These are phyloP conservation scores for Corylus americana DNA, from an alignment of 306 rosid genomes.

Conservation along the genomic window DNA sequence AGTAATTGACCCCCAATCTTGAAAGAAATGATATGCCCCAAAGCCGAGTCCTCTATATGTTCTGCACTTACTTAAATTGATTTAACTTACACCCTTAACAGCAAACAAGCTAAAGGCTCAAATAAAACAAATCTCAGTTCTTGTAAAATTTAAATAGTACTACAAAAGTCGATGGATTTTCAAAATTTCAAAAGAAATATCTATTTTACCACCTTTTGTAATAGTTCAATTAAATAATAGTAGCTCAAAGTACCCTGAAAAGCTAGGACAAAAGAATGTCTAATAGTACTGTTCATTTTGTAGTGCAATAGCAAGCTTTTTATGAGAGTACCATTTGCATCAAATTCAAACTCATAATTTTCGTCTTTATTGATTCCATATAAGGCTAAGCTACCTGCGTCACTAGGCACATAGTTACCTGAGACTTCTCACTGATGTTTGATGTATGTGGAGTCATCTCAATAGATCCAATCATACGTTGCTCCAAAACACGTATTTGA, in stretches of 20 bases:
- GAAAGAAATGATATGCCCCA: no score
- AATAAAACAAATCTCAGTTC: background rate
- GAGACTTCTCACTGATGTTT: constrained; percentile 54
- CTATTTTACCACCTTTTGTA: background rate
- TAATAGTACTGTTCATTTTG: background rate
- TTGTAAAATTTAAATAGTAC: no score
- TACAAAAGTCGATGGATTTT: background rate
- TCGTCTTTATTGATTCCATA: background rate
- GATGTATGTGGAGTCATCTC: constrained; percentile 54
- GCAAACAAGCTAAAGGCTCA: no score
- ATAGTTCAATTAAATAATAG: background rate
- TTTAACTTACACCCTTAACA: background rate
- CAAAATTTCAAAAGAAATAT: background rate
- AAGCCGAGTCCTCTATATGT: background rate
- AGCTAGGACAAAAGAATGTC: background rate
- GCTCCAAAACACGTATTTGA: constrained; percentile 71
- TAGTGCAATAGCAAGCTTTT: background rate
- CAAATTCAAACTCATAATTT: background rate
- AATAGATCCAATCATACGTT: constrained; percentile 74
- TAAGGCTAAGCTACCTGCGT: background rate
- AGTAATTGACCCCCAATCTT: no score
- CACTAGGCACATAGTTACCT: constrained; percentile 46
- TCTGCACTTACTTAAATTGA: no score
- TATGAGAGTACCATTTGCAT: background rate
- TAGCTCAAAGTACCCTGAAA: constrained; percentile 5